Conservation (phyloP, 495 filamentous ascomycete genomes). For the Penicillium flavigenum region DNA sequence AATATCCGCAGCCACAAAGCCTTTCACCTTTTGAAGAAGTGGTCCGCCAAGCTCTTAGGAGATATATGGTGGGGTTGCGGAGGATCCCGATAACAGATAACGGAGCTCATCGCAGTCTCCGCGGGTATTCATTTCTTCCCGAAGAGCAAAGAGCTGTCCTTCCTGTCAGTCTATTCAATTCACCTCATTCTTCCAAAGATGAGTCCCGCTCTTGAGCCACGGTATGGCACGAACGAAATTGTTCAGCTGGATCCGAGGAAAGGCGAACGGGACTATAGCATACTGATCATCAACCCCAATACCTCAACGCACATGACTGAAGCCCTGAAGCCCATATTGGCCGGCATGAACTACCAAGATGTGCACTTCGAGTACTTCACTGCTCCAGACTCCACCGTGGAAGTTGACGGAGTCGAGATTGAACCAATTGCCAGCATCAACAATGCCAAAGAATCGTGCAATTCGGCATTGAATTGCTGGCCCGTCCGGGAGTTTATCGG, state of each 20-base stretch:
- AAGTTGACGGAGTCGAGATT: constrained; percentile 29
- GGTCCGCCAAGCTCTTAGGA: background rate
- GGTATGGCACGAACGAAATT: constrained; percentile 4
- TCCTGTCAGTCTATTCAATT: background rate
- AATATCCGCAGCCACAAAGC: background rate
- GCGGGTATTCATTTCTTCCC: background rate
- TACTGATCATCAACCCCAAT: constrained; percentile 91
- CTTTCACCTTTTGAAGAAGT: background rate
- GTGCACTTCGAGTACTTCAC: constrained; percentile 58
- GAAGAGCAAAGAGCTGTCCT: background rate
- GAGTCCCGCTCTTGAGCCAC: background rate
- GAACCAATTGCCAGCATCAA: constrained; percentile 48
- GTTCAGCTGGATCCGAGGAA: constrained; percentile 21
- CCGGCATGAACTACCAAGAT: constrained; percentile 47
- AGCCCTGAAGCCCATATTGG: constrained; percentile 63
- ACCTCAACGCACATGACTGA: constrained; percentile 81
- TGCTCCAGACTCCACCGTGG: constrained; percentile 39
- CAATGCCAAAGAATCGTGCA: constrained; percentile 49
- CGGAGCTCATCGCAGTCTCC: constrained; percentile 6
- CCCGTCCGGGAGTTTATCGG: constrained; percentile 52
- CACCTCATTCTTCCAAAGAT: background rate
- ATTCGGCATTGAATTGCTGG: constrained; percentile 57
- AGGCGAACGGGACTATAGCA: constrained; percentile 33
- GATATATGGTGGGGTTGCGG: constrained; percentile 14
- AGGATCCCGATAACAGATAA: constrained; percentile 23